Base-by-base conservation (phyloP, 208 protist species). In the Phytomonas serpens region DNA sequence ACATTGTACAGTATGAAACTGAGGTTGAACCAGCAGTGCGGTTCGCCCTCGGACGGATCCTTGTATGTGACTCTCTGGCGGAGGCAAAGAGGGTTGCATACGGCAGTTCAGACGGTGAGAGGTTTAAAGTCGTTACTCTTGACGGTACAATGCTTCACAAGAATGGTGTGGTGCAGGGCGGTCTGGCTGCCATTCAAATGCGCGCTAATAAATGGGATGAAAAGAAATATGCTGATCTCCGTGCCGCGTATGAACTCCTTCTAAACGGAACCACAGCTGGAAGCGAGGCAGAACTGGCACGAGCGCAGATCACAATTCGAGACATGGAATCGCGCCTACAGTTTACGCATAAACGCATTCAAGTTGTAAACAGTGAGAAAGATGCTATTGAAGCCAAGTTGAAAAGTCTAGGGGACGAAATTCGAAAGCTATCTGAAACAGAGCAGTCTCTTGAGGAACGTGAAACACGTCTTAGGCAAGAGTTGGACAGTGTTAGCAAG, bases 71-170 rank as follows among this genome's bases (percentile, higher is more conserved):
- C 68, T 91, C 79, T 0, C 71, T 99, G 7, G 79, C 84, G 1
- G 95, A 99, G 71, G 98, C 97, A 0, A 85, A 86, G 69, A 27
- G 77, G 63, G 71, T 99, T 2, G 92, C 88, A 36, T 99, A 95
- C 77, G 85, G 76, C 29, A 68, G 75, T 31, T 68, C 71, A 2
- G 75, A 52, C 40, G 71, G 78, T 2, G 82, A 93, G 73, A 87
- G 93, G 7, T 86, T 90, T 77, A 98, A 98, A 81, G 97, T 98
- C 0, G 97, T 99, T 7, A 98, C 98, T 27, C 47, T 98, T 30
- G 95, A 99, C 68, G 98, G 98, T 68, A 95, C 95, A 10, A 78
- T 97, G 13, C 95, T 99, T 32, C 79, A 93, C 30, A 98, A 98
- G 75, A 95, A 94, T 70, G 98, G 98, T 64, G 80, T 96, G 9